A percentile compares a stretch with the other conserved stretches of the same genome.
Evolutionary conservation across 139 green algal species (phyloP).

Genomic region (Raphidocelis subcapitata): DNA sequence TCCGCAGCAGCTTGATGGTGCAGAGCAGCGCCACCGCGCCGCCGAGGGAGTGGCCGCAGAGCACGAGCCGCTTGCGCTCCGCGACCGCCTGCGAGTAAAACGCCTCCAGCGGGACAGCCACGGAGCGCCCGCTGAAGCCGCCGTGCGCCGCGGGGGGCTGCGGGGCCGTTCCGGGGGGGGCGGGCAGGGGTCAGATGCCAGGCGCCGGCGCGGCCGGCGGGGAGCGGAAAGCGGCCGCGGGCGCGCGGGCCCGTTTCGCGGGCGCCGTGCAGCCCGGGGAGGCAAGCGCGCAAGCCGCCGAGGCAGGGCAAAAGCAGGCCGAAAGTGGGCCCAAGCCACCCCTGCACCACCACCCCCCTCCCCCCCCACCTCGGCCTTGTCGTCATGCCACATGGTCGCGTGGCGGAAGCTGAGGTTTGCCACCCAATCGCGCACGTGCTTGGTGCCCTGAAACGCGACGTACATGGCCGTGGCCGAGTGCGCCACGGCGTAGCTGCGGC

Average conservation of each 20-base stretch:
- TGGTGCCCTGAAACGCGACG: conserved; percentile 27
- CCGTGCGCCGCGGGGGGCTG: conserved; percentile 2
- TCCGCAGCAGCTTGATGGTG: conserved; percentile 18
- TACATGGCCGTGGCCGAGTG: conserved; percentile 19
- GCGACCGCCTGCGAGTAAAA: neutral
- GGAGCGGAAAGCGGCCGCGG: too few relatives aligned
- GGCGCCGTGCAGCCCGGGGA: too few relatives aligned
- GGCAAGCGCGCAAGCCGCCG: too few relatives aligned
- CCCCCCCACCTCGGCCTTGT: too few relatives aligned
- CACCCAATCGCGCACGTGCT: conserved; percentile 16
- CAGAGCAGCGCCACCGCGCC: conserved; percentile 19
- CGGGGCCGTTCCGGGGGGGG: too few relatives aligned
- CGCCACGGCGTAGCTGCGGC: conserved; percentile 20
- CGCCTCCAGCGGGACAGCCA: too few relatives aligned
- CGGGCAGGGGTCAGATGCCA: too few relatives aligned
- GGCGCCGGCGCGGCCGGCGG: too few relatives aligned
- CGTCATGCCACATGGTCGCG: neutral
- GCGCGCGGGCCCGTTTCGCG: too few relatives aligned
- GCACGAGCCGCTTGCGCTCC: conserved; percentile 21
- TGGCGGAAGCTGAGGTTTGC: conserved; percentile 27
- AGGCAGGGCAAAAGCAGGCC: too few relatives aligned
- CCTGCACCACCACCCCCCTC: too few relatives aligned
- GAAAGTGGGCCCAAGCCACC: too few relatives aligned
- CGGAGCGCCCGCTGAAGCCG: conserved; percentile 16
- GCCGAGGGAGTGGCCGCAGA: conserved; percentile 19